These are phyloP conservation scores for Trichosanthes truncata DNA, from an alignment of 306 rosid species.

Conservation along the genomic window DNA sequence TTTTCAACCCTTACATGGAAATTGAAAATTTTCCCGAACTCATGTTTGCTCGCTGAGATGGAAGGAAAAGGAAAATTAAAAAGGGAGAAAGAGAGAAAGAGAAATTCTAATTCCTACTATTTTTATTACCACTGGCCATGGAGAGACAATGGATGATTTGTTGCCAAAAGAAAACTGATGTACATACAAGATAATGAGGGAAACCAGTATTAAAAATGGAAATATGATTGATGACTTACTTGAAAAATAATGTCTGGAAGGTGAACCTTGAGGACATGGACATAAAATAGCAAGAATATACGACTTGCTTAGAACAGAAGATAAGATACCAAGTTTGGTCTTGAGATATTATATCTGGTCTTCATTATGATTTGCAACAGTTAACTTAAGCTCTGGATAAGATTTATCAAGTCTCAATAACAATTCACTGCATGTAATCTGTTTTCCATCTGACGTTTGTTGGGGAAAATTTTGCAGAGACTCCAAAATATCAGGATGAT, in stretches of 20 bases:
- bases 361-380: slow-evolving; percentile 1
- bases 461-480: slow-evolving; percentile 48
- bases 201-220: not conserved
- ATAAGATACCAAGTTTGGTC: not conserved
- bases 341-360: not conserved
- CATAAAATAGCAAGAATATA: not conserved
- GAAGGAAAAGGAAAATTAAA: not conserved
- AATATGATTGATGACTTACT: not conserved
- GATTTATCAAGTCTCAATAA: slow-evolving; percentile 35
- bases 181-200: not conserved
- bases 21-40: not conserved
- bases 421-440: slow-evolving; percentile 37
- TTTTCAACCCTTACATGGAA: not conserved
- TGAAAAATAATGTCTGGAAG: not conserved
- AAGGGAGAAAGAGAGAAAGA: no score
- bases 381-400: slow-evolving; percentile 47
- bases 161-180: not conserved
- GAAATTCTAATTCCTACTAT: not conserved
- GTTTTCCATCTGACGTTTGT: slow-evolving; percentile 27
- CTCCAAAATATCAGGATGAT: slow-evolving; percentile 35
- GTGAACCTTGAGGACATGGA: not conserved
- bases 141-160: not conserved
- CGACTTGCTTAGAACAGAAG: not conserved
- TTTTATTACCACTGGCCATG: not conserved
- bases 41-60: not conserved